Base-by-base conservation (phyloP, 257 asterid species). In the Plantago major region DNA sequence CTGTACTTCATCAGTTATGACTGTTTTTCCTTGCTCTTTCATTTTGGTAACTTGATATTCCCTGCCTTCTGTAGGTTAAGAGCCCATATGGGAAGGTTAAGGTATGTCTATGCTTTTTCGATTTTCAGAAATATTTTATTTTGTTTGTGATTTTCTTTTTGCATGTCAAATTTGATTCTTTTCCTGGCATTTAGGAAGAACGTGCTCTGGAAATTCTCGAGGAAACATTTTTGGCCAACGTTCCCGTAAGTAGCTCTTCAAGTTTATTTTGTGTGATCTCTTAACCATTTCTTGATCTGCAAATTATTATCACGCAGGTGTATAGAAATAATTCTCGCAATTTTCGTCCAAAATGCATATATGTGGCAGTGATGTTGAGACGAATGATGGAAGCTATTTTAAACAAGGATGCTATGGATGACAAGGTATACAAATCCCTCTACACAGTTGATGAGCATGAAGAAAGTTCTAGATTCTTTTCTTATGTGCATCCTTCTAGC, bases 351-450 rank as follows among this genome's bases (percentile, higher is more conserved):
- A 92, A 92, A 80, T 92, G 99, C 87, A 79, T 86, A 38, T 92
- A 89, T 67, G 95, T 85, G 57, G 97, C 95, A 64, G 95, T 92
- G 55, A 92, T 92, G 99, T 37, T 92, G 81, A 85, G 97, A 67
- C 96, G 99, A 50, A 89, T 92, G 95, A 73, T 92, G 89, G 96
- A 92, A 68, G 99, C 97, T 58, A 82, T 89, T 67, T 58, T 92
- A 76, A 92, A 86, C 86, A 86, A 92, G 79, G 99, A 92, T 78
- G 78, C 97, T 57, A 81, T 89, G 88, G 99, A 92, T 80, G 99
- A 92, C 72, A 92, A 89, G 95, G 97, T 89, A 76, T 54, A n/a
- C 42, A 55, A 64, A 16, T 54, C 33, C 18, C 9, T 15, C 61
- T 38, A 18, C 45, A 52, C 63, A 38, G 44, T 30, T 10, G 9